Conservation (phyloP, 345 rosid genomes). For the Crucihimalaya himalaica region DNA sequence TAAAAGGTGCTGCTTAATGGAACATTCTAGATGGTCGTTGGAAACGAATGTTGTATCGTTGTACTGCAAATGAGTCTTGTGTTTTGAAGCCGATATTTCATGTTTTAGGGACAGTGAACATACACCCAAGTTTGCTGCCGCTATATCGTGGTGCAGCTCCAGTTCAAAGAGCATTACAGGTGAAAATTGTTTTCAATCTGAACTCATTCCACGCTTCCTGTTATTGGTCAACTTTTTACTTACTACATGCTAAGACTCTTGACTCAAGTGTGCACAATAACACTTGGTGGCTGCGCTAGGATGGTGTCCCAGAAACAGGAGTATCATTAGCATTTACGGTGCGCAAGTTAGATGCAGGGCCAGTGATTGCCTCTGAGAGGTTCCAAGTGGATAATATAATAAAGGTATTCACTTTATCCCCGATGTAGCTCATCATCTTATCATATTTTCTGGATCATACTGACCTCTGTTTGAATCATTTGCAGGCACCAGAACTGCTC, state of each 20-base stretch:
- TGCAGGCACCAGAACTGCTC: conserved; percentile 92
- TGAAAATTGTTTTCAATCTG: conserved; percentile 3
- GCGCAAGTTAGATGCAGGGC: conserved; percentile 89
- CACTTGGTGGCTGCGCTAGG: conserved; percentile 51
- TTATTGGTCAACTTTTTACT: conserved; percentile 1
- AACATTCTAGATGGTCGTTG: neutral
- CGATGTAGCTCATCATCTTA: neutral
- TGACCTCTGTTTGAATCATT: conserved; percentile 13
- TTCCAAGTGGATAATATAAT: conserved; percentile 72
- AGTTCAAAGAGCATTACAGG: conserved; percentile 92
- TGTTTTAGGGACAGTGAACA: conserved; percentile 82
- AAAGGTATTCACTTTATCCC: conserved; percentile 52
- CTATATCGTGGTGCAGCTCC: conserved; percentile 96
- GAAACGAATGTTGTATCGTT: neutral
- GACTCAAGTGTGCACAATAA: conserved; percentile 22
- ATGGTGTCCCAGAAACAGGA: conserved; percentile 88
- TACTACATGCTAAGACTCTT: conserved; percentile 9
- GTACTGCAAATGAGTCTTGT: neutral
- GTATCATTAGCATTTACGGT: conserved; percentile 89
- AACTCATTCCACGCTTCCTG: neutral
- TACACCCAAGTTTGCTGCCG: conserved; percentile 92
- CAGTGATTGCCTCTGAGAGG: conserved; percentile 67
- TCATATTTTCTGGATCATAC: neutral
- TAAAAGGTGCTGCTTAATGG: conserved; percentile 19
- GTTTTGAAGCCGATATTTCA: neutral